Percentiles rank a stretch among this genome's conserved stretches.
These are phyloP conservation scores for Phascolomyces articulosus DNA, from an alignment of 371 early-diverging fungal species.

Conservation along the genomic window DNA sequence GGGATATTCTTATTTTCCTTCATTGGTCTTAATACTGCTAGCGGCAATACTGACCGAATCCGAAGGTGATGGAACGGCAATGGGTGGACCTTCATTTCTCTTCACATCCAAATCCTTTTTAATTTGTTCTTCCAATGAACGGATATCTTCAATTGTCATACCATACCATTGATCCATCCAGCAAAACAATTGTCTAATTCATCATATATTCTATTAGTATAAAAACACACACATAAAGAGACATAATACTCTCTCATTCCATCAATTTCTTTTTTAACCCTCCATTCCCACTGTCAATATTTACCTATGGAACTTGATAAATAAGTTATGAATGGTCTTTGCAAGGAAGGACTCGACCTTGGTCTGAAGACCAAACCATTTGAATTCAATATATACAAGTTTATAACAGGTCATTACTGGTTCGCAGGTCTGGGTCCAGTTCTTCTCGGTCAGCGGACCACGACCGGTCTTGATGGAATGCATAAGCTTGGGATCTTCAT, in stretches of 20 bases:
- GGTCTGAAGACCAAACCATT: slow-evolving; percentile 71
- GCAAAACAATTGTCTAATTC: slow-evolving; percentile 65
- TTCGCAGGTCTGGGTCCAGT: slow-evolving; percentile 53
- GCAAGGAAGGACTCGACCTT: slow-evolving; percentile 63
- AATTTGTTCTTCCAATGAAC: slow-evolving; percentile 64
- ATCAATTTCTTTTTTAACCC: neutral
- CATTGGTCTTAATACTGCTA: slow-evolving; percentile 8
- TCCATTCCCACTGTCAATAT: neutral
- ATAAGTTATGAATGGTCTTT: slow-evolving; percentile 36
- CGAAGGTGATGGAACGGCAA: slow-evolving; percentile 5
- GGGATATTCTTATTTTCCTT: slow-evolving; percentile 6
- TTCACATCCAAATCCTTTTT: slow-evolving; percentile 58
- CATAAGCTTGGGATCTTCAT: slow-evolving; percentile 69
- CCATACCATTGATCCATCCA: slow-evolving; percentile 77
- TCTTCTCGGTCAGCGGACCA: slow-evolving; percentile 58
- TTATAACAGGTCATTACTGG: slow-evolving; percentile 84
- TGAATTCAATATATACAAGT: slow-evolving; percentile 75
- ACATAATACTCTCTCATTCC: no score
- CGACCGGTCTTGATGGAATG: slow-evolving; percentile 69
- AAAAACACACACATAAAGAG: no score
- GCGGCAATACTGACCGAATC: slow-evolving; percentile 20
- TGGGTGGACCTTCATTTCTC: slow-evolving; percentile 24
- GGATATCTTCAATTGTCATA: slow-evolving; percentile 70
- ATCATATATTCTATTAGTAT: neutral
- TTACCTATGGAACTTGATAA: slow-evolving; percentile 46